phyloP scores from a whole-genome alignment of 441 rosid genomes.

The Adansonia madagascariensis region DNA sequence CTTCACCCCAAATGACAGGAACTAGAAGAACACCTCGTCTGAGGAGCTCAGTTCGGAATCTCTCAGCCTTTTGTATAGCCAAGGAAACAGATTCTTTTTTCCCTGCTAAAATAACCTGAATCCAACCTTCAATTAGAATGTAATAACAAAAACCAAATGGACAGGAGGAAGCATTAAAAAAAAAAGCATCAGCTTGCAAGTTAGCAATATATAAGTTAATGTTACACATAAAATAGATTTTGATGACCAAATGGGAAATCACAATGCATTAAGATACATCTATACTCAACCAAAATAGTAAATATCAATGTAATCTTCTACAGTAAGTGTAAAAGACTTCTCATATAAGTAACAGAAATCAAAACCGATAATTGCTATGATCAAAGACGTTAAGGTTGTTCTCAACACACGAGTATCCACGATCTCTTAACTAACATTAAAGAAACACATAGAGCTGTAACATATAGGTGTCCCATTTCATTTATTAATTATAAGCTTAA shows the following conservation, averaged over 20 bases:
- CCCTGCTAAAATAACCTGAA: conserved; percentile 90
- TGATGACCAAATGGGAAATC: background rate
- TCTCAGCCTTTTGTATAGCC: conserved; percentile 80
- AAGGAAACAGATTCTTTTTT: conserved; percentile 64
- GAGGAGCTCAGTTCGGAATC: conserved; percentile 85
- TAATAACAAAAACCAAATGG: conserved; percentile 7
- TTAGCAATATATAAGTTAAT: background rate
- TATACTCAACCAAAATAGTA: background rate
- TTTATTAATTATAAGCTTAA: conserved; percentile 1
- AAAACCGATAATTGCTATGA: background rate
- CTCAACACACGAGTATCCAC: background rate
- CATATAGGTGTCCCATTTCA: background rate
- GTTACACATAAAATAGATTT: conserved; percentile 10
- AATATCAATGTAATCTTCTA: background rate
- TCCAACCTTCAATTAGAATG: conserved; percentile 32
- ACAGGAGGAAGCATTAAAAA: background rate
- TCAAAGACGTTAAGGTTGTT: background rate
- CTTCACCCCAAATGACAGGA: conserved; percentile 84
- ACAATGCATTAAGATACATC: background rate
- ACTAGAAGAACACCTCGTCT: conserved; percentile 83
- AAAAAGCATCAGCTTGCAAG: background rate
- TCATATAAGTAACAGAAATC: background rate
- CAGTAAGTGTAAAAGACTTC: background rate
- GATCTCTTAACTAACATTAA: background rate
- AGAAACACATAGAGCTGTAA: background rate